Evolutionary conservation across 441 rosid genomes (phyloP).

Genomic region (Adansonia gregorii): DNA sequence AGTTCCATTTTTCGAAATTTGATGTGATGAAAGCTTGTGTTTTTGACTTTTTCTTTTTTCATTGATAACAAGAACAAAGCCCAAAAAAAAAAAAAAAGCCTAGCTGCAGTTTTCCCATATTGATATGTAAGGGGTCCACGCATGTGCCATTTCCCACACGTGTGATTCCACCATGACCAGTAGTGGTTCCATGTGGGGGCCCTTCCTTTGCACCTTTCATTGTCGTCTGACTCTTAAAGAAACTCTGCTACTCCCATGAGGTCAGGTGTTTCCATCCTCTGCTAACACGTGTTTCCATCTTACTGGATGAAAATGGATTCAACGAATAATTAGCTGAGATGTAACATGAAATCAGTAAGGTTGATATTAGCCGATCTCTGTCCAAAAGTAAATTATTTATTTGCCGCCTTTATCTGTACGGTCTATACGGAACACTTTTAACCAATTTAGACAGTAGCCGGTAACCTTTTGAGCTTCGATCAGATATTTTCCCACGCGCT

Average conservation of each 20-base stretch:
- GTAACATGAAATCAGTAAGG: neutral
- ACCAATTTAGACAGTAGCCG: slow-evolving; percentile 22
- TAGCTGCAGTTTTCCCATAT: neutral
- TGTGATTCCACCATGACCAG: slow-evolving; percentile 16
- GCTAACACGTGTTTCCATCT: neutral
- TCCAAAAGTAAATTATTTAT: neutral
- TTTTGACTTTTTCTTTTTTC: neutral
- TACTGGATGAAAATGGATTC: neutral
- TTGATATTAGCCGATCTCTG: neutral
- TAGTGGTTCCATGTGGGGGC: slow-evolving; percentile 12
- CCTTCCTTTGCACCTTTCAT: neutral
- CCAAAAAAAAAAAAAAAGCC: neutral
- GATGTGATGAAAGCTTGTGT: neutral
- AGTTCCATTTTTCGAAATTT: neutral
- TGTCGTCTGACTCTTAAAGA: slow-evolving; percentile 11
- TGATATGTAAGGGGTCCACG: neutral
- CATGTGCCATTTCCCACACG: slow-evolving; percentile 20
- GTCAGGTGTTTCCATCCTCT: neutral
- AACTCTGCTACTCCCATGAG: neutral
- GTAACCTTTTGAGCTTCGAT: slow-evolving; percentile 6
- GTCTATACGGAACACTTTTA: slow-evolving; percentile 23
- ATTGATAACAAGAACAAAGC: neutral
- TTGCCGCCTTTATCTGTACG: slow-evolving; percentile 27
- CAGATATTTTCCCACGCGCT: slow-evolving; percentile 24
- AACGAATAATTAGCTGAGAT: neutral